These are phyloP conservation scores for Pestalotiopsis sp. DNA, from an alignment of 2,329 filamentous ascomycete genomes.

Conservation along the genomic window DNA sequence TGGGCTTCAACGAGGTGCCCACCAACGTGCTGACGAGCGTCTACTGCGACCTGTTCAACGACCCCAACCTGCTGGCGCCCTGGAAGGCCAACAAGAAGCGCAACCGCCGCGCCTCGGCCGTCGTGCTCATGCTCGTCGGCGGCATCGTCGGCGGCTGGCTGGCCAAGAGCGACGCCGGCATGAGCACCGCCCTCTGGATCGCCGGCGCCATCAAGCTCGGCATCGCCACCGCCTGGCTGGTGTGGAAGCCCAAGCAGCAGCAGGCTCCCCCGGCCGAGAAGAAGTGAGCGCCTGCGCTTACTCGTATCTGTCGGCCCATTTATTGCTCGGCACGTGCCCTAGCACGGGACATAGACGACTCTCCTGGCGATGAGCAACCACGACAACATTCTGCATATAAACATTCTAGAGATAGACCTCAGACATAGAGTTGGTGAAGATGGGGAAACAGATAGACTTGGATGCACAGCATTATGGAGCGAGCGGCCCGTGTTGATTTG, in stretches of 20 bases:
- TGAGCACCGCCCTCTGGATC: slow-evolving; percentile 47
- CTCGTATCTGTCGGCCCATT: background rate
- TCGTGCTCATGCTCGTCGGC: slow-evolving; percentile 48
- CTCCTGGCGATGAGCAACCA: background rate
- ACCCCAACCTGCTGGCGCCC: slow-evolving; percentile 47
- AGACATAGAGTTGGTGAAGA: background rate
- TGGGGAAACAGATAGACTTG: background rate
- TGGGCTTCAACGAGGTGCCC: slow-evolving; percentile 56
- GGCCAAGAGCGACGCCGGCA: slow-evolving; percentile 41
- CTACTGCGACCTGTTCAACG: slow-evolving; percentile 55
- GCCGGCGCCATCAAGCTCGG: slow-evolving; percentile 46
- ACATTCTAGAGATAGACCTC: background rate
- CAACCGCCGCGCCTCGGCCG: slow-evolving; percentile 47
- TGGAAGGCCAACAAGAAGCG: slow-evolving; percentile 48
- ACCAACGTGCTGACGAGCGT: slow-evolving; percentile 58
- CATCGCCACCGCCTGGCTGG: slow-evolving; percentile 38
- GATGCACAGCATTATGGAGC: background rate
- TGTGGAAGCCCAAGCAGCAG: slow-evolving; percentile 26
- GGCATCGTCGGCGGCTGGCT: slow-evolving; percentile 53
- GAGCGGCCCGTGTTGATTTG: background rate
- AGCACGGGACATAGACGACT: background rate
- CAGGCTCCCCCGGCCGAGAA: background rate
- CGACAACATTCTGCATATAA: background rate
- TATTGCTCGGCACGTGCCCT: background rate
- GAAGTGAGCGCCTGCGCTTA: background rate